Percentiles rank a stretch among this genome's conserved stretches.
Evolutionary conservation across 371 early-diverging fungal genomes (phyloP).

Genomic region (Blastocladiella emersonii): DNA sequence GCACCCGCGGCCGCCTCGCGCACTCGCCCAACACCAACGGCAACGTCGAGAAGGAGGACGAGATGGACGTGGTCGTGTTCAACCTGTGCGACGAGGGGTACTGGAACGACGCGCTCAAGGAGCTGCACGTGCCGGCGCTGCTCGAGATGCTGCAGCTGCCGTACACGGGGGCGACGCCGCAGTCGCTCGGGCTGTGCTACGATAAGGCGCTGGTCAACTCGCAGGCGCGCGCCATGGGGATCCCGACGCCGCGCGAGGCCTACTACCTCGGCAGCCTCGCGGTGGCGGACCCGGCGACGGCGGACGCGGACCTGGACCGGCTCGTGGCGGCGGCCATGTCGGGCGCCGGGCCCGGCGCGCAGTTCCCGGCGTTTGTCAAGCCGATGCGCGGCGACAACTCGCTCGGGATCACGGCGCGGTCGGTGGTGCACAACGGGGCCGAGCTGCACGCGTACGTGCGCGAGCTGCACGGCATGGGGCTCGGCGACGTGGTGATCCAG

Average conservation of each 20-base stretch:
- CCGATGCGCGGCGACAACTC: constrained; percentile 41
- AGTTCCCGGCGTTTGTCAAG: constrained; percentile 38
- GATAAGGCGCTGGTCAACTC: constrained; percentile 41
- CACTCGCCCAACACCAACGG: background rate
- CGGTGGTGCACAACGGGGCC: constrained; percentile 19
- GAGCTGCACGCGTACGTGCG: constrained; percentile 26
- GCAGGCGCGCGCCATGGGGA: constrained; percentile 27
- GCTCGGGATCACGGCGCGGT: constrained; percentile 32
- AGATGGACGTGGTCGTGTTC: constrained; percentile 18
- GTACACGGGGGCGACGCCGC: constrained; percentile 38
- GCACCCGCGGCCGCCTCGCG: background rate
- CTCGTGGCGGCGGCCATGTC: constrained; percentile 1
- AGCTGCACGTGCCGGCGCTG: constrained; percentile 36
- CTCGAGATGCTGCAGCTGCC: constrained; percentile 29
- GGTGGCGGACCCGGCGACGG: background rate
- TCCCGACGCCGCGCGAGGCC: constrained; percentile 29
- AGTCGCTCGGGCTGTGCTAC: constrained; percentile 32
- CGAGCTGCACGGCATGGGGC: constrained; percentile 17
- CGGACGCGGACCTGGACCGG: background rate
- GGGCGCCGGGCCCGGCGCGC: constrained; percentile 9
- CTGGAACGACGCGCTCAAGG: constrained; percentile 32
- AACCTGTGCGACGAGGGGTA: constrained; percentile 46
- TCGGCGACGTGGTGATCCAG: constrained; percentile 31
- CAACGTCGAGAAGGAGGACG: background rate
- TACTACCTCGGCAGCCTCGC: constrained; percentile 12